Evolutionary conservation across 106 monocot species (phyloP).

Genomic region (Iris macrosiphon): DNA sequence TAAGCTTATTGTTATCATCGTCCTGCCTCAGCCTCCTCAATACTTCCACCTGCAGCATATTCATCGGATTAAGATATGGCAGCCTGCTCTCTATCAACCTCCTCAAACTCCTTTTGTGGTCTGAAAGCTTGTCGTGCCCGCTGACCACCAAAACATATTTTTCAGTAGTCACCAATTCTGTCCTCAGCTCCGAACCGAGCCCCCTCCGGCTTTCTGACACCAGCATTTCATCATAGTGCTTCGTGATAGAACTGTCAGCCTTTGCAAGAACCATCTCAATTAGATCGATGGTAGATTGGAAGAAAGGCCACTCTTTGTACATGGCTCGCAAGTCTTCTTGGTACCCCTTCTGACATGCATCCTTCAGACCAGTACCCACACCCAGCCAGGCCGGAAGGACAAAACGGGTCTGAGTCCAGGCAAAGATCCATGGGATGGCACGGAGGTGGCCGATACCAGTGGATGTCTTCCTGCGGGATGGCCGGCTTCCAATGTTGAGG

Average conservation of each 20-base stretch:
- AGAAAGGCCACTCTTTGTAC: slow-evolving; percentile 96
- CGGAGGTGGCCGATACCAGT: slow-evolving; percentile 69
- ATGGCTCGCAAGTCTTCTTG: slow-evolving; percentile 48
- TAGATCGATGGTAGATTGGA: slow-evolving; percentile 70
- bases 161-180: slow-evolving; percentile 45
- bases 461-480: slow-evolving; percentile 50
- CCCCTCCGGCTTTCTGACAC: slow-evolving; percentile 40
- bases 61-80: slow-evolving; percentile 74
- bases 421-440: slow-evolving; percentile 95
- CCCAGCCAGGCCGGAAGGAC: slow-evolving; percentile 91
- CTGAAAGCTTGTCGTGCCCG: slow-evolving; percentile 66
- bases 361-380: slow-evolving; percentile 57
- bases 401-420: slow-evolving; percentile 89
- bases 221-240: slow-evolving; percentile 72
- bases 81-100: slow-evolving; percentile 81
- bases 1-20: slow-evolving; percentile 53
- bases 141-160: slow-evolving; percentile 54
- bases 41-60: slow-evolving; percentile 89
- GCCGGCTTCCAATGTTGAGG: slow-evolving; percentile 87
- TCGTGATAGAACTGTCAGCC: slow-evolving; percentile 63
- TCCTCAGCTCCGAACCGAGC: slow-evolving; percentile 48
- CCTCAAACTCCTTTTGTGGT: slow-evolving; percentile 55
- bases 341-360: slow-evolving; percentile 55
- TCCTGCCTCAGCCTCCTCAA: slow-evolving; percentile 61
- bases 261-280: slow-evolving; percentile 96